Evolutionary conservation across 345 rosid genomes (phyloP).

Genomic region (Theobroma cacao): DNA sequence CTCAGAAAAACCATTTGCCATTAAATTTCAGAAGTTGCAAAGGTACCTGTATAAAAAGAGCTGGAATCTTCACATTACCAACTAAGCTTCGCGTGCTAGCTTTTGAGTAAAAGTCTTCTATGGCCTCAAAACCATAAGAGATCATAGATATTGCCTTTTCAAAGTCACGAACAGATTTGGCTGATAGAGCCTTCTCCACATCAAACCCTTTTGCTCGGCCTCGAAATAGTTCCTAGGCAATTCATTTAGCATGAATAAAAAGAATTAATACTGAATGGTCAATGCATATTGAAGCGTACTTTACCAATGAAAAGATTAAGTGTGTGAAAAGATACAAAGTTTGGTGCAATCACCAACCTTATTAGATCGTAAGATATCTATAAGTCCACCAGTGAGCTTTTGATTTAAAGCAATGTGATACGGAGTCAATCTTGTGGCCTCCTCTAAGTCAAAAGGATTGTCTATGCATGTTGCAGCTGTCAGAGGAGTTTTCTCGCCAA

Average conservation of each 20-base stretch:
- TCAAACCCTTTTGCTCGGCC: conserved; percentile 81
- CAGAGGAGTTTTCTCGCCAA: conserved; percentile 78
- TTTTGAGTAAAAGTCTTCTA: conserved; percentile 76
- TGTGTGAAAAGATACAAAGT: background rate
- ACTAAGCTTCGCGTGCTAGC: conserved; percentile 67
- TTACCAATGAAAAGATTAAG: background rate
- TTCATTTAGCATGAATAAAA: conserved; percentile 18
- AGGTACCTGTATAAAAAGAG: conserved; percentile 88
- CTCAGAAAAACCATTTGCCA: background rate
- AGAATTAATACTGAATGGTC: background rate
- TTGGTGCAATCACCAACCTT: conserved; percentile 52
- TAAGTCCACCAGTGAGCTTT: conserved; percentile 67
- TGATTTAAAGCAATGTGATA: conserved; percentile 45
- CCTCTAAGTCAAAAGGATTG: conserved; percentile 92
- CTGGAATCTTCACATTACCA: conserved; percentile 82
- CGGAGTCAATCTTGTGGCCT: conserved; percentile 66
- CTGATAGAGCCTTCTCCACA: conserved; percentile 70
- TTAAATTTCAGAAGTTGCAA: background rate
- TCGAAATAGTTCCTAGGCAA: conserved; percentile 72
- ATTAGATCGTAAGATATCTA: conserved; percentile 69
- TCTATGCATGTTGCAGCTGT: conserved; percentile 86
- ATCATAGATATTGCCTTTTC: conserved; percentile 90
- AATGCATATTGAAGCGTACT: conserved; percentile 5
- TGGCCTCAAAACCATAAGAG: conserved; percentile 65
- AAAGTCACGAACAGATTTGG: conserved; percentile 87